phyloP scores from a whole-genome alignment of 306 rosid species.

The Lablab purpureus region DNA sequence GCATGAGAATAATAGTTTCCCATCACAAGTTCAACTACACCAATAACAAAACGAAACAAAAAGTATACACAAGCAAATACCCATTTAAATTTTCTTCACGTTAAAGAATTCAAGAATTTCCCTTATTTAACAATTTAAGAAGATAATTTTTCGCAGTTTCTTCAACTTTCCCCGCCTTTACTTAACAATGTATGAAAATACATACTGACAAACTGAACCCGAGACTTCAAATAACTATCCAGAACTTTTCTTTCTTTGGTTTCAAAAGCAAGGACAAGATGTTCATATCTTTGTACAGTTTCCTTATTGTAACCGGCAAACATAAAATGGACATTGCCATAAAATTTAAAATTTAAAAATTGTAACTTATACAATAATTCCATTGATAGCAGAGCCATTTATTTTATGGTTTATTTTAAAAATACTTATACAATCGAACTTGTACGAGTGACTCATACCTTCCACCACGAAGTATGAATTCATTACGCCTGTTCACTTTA shows the following conservation, averaged over 20 bases:
- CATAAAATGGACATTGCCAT: neutral
- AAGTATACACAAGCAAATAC: too few relatives aligned
- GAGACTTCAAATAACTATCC: slow-evolving; percentile 32
- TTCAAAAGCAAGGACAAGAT: slow-evolving; percentile 3
- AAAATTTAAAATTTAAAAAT: neutral
- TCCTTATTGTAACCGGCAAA: slow-evolving; percentile 7
- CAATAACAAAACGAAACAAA: slow-evolving; percentile 19
- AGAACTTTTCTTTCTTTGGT: neutral
- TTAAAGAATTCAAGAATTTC: slow-evolving; percentile 26
- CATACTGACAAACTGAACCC: neutral
- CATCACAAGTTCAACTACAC: slow-evolving; percentile 5
- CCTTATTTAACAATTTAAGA: slow-evolving; percentile 15
- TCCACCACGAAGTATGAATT: slow-evolving; percentile 81
- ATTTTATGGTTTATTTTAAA: slow-evolving; percentile 17
- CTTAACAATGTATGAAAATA: slow-evolving; percentile 20
- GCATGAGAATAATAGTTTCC: slow-evolving; percentile 13
- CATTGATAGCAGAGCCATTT: slow-evolving; percentile 33
- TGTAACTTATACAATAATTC: slow-evolving; percentile 24
- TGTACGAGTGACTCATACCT: slow-evolving; percentile 62
- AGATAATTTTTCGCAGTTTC: slow-evolving; percentile 20
- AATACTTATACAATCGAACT: neutral
- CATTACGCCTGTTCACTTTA: slow-evolving; percentile 62
- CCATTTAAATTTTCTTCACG: neutral
- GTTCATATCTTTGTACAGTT: slow-evolving; percentile 13
- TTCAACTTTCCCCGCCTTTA: neutral